Percentiles rank a stretch among this genome's conserved stretches.
These are phyloP conservation scores for Fusarium penzigii DNA, from an alignment of 2,329 filamentous ascomycete genomes.

Conservation along the genomic window DNA sequence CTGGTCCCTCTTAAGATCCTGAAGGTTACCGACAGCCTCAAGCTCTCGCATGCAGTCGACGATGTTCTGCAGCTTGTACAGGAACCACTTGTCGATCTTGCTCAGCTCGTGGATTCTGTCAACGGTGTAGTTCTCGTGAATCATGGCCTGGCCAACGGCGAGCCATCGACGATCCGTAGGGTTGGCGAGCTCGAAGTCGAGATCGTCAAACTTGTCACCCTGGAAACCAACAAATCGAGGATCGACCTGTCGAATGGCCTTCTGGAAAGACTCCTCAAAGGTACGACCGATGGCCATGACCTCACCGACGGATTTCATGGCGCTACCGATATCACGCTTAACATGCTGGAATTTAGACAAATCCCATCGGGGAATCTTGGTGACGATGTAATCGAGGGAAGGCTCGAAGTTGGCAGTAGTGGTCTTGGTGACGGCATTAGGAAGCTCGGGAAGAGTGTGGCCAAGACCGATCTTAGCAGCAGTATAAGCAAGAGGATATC, in stretches of 20 bases:
- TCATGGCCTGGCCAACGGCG: conserved; percentile 95
- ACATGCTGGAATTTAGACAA: conserved; percentile 98
- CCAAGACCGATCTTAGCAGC: conserved; percentile 98
- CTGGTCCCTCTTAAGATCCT: conserved; percentile 84
- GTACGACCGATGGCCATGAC: conserved; percentile 99
- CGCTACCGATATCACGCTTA: conserved; percentile 93
- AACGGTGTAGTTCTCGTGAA: conserved; percentile 93
- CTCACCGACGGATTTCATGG: conserved; percentile 99
- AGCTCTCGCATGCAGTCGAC: conserved; percentile 88
- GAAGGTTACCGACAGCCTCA: conserved; percentile 78
- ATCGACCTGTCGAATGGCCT: conserved; percentile 96
- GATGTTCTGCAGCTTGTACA: conserved; percentile 97
- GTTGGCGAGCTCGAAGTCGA: conserved; percentile 87
- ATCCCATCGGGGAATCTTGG: conserved; percentile 98
- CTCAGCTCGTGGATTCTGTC: conserved; percentile 90
- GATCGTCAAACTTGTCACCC: conserved; percentile 89
- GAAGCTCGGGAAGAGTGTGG: conserved; percentile 90
- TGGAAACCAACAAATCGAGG: conserved; percentile 91
- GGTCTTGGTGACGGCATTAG: conserved; percentile 97
- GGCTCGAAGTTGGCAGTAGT: conserved; percentile 99
- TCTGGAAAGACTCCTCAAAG: conserved; percentile 98
- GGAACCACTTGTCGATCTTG: conserved; percentile 99
- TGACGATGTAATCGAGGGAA: conserved; percentile 95
- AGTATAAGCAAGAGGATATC: conserved; percentile 95
- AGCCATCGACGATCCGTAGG: conserved; percentile 97